Conservation (phyloP, 176 grass and related monocot species). For the Rhynchospora pubera region DNA sequence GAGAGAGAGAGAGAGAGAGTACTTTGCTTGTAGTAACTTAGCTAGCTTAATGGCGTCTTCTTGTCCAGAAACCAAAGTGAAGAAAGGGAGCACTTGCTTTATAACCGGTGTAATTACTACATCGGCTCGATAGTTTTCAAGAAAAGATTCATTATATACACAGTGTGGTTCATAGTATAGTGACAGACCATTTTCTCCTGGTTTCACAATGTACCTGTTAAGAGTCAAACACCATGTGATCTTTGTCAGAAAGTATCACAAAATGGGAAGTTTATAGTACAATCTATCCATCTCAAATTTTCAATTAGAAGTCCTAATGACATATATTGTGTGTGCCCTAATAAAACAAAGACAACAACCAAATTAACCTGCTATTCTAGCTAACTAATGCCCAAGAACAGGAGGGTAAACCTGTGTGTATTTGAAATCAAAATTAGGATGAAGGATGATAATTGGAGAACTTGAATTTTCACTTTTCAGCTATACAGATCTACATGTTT, state of each 20-base stretch:
- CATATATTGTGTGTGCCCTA: not conserved
- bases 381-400: not conserved
- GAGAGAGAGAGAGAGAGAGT: not conserved
- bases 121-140: slow-evolving; percentile 45
- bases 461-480: not conserved
- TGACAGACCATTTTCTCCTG: slow-evolving; percentile 18
- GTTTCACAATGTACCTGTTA: slow-evolving; percentile 38
- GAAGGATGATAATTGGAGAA: not conserved
- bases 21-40: slow-evolving; percentile 49
- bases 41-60: slow-evolving; percentile 79
- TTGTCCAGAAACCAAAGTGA: slow-evolving; percentile 88
- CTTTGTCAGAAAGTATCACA: not conserved
- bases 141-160: slow-evolving; percentile 48
- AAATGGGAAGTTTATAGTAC: too few relatives aligned
- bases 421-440: not conserved
- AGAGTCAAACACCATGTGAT: not conserved
- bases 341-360: not conserved
- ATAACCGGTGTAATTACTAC: slow-evolving; percentile 77
- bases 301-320: not conserved
- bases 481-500: not conserved
- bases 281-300: not conserved
- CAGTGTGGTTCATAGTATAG: slow-evolving; percentile 93
- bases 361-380: not conserved
- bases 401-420: not conserved
- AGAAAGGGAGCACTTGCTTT: slow-evolving; percentile 70